A percentile compares a stretch with the other conserved stretches of the same genome.
These are phyloP conservation scores for Coniella vitis DNA, from an alignment of 2,329 filamentous ascomycete genomes.

Conservation along the genomic window DNA sequence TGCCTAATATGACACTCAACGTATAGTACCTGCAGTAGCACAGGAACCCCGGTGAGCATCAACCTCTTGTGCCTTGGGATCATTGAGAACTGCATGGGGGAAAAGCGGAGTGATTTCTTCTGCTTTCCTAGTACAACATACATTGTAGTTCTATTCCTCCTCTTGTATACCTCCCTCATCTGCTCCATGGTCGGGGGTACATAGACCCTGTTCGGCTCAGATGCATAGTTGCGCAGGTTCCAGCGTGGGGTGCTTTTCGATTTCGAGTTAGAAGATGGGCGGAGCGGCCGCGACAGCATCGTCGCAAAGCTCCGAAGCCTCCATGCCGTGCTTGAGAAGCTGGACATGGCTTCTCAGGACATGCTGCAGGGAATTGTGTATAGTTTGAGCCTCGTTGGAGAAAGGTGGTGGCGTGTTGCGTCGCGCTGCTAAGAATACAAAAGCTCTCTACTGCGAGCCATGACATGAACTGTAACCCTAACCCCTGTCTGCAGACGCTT, in stretches of 20 bases:
- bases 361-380: conserved; percentile 17
- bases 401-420: too few relatives aligned
- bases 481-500: conserved; percentile 7
- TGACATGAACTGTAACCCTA: conserved; percentile 5
- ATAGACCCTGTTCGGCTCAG: conserved; percentile 19
- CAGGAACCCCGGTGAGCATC: conserved; percentile 16
- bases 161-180: conserved; percentile 55
- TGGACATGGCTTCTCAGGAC: conserved; percentile 31
- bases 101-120: too few relatives aligned
- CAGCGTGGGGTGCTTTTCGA: neutral
- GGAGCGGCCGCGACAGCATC: conserved; percentile 10
- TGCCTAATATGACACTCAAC: conserved; percentile 70
- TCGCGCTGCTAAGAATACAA: too few relatives aligned
- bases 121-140: conserved; percentile 25
- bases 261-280: neutral
- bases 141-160: conserved; percentile 62
- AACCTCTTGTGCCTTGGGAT: too few relatives aligned
- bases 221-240: conserved; percentile 14
- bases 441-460: neutral
- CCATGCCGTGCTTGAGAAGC: conserved; percentile 29
- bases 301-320: conserved; percentile 21
- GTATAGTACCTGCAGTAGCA: conserved; percentile 56
- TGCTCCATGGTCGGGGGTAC: conserved; percentile 53
- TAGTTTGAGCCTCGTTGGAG: too few relatives aligned
- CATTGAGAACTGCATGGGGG: neutral